These are phyloP conservation scores for Solanum virginianum DNA, from an alignment of 257 asterid species.

Conservation along the genomic window DNA sequence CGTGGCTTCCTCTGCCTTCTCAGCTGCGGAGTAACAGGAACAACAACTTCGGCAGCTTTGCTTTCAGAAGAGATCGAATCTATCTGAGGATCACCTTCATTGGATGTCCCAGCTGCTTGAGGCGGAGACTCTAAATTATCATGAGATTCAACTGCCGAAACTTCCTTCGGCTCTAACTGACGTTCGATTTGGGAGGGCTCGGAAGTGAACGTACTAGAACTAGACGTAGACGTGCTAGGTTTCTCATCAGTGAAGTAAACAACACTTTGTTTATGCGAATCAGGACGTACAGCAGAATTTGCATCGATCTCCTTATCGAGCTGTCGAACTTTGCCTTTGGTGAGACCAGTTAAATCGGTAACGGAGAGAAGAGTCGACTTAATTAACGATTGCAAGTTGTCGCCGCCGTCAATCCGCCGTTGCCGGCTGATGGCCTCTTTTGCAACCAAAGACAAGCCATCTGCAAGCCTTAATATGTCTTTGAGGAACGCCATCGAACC, in stretches of 20 bases:
- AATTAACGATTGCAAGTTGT: constrained; percentile 24
- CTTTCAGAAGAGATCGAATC: neutral
- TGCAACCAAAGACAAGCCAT: constrained; percentile 72
- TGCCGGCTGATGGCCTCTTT: constrained; percentile 37
- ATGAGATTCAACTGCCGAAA: neutral
- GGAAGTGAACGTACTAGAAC: neutral
- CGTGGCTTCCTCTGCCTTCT: constrained; percentile 55
- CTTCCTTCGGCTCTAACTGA: neutral
- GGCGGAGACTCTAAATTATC: neutral
- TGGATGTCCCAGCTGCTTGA: neutral
- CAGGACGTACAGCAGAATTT: neutral
- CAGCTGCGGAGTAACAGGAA: neutral
- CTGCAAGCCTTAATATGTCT: constrained; percentile 44
- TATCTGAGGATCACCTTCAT: constrained; percentile 2
- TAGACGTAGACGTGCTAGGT: neutral
- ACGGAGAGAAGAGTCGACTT: constrained; percentile 54
- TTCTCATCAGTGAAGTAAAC: neutral
- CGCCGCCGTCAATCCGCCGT: neutral
- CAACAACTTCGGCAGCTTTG: neutral
- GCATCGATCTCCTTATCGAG: constrained; percentile 6
- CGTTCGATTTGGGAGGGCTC: neutral
- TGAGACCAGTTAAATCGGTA: constrained; percentile 60
- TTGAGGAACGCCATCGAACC: constrained; percentile 34
- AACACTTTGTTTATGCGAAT: neutral
- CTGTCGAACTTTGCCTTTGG: constrained; percentile 50